These are phyloP conservation scores for Apiospora koreana DNA, from an alignment of 2,329 filamentous ascomycete species.

Conservation along the genomic window DNA sequence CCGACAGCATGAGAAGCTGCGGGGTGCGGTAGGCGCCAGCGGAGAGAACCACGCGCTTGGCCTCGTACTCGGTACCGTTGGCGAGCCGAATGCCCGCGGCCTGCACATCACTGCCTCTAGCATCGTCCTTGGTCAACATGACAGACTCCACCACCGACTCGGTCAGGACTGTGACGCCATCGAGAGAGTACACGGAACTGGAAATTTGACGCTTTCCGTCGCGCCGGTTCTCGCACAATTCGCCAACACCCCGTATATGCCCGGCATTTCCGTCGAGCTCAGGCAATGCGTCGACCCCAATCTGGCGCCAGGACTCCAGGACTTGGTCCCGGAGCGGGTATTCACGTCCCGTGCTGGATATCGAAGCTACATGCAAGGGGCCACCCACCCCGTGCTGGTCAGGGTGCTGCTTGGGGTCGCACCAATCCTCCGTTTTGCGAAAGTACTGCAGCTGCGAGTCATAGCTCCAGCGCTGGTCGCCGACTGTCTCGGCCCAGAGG, in stretches of 20 bases:
- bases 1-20: slow-evolving; percentile 30
- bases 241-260: neutral
- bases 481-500: slow-evolving; percentile 23
- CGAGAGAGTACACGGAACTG: neutral
- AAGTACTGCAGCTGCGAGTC: slow-evolving; percentile 48
- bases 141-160: neutral
- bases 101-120: too few species aligned
- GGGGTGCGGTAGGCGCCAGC: slow-evolving; percentile 23
- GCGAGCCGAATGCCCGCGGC: neutral
- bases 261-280: neutral
- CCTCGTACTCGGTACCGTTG: neutral
- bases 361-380: slow-evolving; percentile 34
- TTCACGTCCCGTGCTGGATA: slow-evolving; percentile 31
- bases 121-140: neutral
- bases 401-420: slow-evolving; percentile 24
- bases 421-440: slow-evolving; percentile 37
- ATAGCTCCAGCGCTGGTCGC: slow-evolving; percentile 42
- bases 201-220: neutral
- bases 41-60: neutral
- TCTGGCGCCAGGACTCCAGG: slow-evolving; percentile 40
- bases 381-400: slow-evolving; percentile 41
- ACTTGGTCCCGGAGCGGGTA: slow-evolving; percentile 40
- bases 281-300: slow-evolving; percentile 30
- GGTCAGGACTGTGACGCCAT: neutral
- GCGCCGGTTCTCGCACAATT: neutral